Evolutionary conservation across 1,284 basidiomycete genomes (phyloP).

Genomic region (Apiotrichum mycotoxinovorans): DNA sequence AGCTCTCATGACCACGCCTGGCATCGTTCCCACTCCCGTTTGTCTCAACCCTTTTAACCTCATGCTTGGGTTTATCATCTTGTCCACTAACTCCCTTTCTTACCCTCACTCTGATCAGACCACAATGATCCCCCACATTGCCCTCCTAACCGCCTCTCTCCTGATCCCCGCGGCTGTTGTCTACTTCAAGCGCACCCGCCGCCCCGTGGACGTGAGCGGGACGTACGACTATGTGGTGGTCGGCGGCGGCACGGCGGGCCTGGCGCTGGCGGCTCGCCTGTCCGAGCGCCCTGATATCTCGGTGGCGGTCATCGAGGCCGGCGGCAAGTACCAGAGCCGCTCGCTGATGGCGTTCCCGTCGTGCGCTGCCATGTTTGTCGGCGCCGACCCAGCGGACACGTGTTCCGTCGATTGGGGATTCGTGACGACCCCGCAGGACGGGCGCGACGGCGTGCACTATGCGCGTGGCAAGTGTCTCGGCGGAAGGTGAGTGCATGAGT

Average conservation of each 20-base stretch:
- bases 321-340: constrained; percentile 32
- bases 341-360: neutral
- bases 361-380: neutral
- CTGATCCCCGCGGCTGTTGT: too few relatives aligned
- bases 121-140: too few relatives aligned
- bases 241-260: constrained; percentile 66
- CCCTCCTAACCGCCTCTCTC: too few relatives aligned
- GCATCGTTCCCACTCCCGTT: too few relatives aligned
- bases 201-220: too few relatives aligned
- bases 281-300: constrained; percentile 62
- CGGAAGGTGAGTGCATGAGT: neutral
- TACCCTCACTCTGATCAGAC: too few relatives aligned
- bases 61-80: too few relatives aligned
- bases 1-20: too few relatives aligned
- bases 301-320: constrained; percentile 69
- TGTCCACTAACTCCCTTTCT: too few relatives aligned
- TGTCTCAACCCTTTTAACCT: too few relatives aligned
- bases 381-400: neutral
- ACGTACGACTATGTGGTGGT: constrained; percentile 48
- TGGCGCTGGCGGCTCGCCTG: constrained; percentile 67
- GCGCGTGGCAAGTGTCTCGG: constrained; percentile 13
- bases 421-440: constrained; percentile 2
- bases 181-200: too few relatives aligned
- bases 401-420: constrained; percentile 8
- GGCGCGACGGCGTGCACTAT: neutral